Conservation (phyloP, 768 basidiomycete species). For the Mycena epipterygia region DNA sequence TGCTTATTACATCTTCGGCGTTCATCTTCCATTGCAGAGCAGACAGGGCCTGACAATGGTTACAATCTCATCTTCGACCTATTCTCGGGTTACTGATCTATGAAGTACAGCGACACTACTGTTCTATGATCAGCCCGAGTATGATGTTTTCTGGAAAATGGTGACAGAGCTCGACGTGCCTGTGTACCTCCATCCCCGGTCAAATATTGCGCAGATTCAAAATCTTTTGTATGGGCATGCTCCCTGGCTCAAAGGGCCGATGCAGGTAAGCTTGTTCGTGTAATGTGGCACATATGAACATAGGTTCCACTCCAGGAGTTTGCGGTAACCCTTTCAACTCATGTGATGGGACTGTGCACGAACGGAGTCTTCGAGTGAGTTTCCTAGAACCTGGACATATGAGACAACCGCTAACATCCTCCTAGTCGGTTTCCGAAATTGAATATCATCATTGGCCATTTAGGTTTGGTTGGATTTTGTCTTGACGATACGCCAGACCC, state of each 20-base stretch:
- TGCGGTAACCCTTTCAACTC: slow-evolving; percentile 53
- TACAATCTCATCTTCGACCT: too few species aligned
- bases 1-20: too few species aligned
- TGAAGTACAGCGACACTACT: slow-evolving; percentile 50
- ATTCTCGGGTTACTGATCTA: not conserved
- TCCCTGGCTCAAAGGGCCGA: slow-evolving; percentile 48
- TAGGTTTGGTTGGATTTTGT: slow-evolving; percentile 36
- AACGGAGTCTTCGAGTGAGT: slow-evolving; percentile 57
- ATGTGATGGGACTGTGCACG: slow-evolving; percentile 55
- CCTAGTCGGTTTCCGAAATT: slow-evolving; percentile 56
- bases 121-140: slow-evolving; percentile 55
- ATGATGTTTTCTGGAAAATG: slow-evolving; percentile 54
- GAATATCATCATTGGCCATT: slow-evolving; percentile 58
- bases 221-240: slow-evolving; percentile 49
- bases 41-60: slow-evolving; percentile 56
- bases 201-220: slow-evolving; percentile 44
- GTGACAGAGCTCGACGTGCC: slow-evolving; percentile 56
- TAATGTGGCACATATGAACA: too few species aligned
- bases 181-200: slow-evolving; percentile 54
- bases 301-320: slow-evolving; percentile 44
- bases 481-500: not conserved
- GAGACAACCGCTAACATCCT: not conserved
- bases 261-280: slow-evolving; percentile 27
- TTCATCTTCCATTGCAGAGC: slow-evolving; percentile 37
- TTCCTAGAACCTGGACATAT: too few species aligned